Conservation (phyloP, 108 stramenopile genomes). For the Nitzschia putrida region DNA sequence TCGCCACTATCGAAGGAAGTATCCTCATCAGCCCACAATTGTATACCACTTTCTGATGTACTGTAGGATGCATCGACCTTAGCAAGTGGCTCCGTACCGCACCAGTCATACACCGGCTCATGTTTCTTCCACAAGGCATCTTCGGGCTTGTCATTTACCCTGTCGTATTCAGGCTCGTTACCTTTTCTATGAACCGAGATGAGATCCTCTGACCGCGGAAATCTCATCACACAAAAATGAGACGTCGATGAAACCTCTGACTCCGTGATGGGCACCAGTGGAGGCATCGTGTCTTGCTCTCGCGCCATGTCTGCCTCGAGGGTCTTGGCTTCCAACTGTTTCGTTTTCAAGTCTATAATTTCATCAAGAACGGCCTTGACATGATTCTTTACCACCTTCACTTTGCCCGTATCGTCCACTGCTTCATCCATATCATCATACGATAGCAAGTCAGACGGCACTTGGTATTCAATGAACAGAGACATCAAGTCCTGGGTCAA, state of each 20-base stretch:
- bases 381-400: slow-evolving; percentile 61
- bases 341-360: slow-evolving; percentile 47
- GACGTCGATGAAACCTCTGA: neutral
- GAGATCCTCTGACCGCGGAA: no score
- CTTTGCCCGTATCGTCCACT: slow-evolving; percentile 47
- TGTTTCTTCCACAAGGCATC: no score
- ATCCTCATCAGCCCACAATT: no score
- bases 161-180: no score
- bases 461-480: slow-evolving; percentile 85
- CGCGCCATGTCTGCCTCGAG: slow-evolving; percentile 61
- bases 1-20: neutral
- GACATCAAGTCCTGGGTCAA: slow-evolving; percentile 83
- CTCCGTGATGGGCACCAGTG: no score
- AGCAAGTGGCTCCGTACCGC: no score
- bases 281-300: neutral
- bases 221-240: no score
- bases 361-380: slow-evolving; percentile 72
- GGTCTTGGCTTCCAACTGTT: slow-evolving; percentile 53
- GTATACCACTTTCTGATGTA: no score
- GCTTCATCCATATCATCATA: slow-evolving; percentile 58
- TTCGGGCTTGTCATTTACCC: no score
- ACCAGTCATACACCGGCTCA: no score
- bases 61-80: no score
- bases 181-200: no score
- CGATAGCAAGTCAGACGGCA: slow-evolving; percentile 84